These are phyloP conservation scores for Arachnopeziza araneosa DNA, from an alignment of 2,329 filamentous ascomycete species.

Conservation along the genomic window DNA sequence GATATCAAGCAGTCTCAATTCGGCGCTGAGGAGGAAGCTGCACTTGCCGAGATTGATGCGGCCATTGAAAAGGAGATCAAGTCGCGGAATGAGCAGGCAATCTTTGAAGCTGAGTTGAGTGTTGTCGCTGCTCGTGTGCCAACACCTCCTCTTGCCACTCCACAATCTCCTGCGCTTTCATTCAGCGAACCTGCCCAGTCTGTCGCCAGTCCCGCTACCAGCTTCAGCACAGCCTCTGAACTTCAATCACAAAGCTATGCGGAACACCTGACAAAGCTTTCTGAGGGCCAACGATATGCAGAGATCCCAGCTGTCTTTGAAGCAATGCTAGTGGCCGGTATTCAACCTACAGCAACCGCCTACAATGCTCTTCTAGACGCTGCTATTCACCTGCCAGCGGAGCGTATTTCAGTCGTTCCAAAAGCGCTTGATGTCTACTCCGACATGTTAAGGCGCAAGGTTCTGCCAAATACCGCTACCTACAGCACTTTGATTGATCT, in stretches of 20 bases:
- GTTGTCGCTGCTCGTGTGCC: constrained; percentile 25
- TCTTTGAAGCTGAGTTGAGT: constrained; percentile 29
- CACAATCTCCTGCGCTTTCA: constrained; percentile 25
- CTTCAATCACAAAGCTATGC: constrained; percentile 67
- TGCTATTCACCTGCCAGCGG: constrained; percentile 73
- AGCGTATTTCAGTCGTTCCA: constrained; percentile 77
- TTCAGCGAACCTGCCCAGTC: constrained; percentile 34
- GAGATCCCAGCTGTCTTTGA: constrained; percentile 92
- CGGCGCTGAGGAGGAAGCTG: constrained; percentile 46
- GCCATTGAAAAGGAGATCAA: constrained; percentile 72
- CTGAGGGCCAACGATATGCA: constrained; percentile 65
- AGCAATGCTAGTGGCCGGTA: constrained; percentile 75
- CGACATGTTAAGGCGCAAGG: constrained; percentile 85
- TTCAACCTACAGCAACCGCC: constrained; percentile 75
- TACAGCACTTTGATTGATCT: constrained; percentile 84
- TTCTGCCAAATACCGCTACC: constrained; percentile 76
- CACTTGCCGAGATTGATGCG: constrained; percentile 77
- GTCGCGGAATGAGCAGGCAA: constrained; percentile 40
- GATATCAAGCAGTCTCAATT: constrained; percentile 29
- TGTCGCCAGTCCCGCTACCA: constrained; percentile 51
- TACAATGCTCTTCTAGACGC: constrained; percentile 89
- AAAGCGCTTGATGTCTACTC: constrained; percentile 94
- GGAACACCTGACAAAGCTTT: constrained; percentile 70
- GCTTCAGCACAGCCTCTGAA: constrained; percentile 44
- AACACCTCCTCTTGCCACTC: constrained; percentile 22